Percentiles rank a stretch among this genome's conserved stretches.
These are phyloP conservation scores for Aspergillus indologenus DNA, from an alignment of 495 filamentous ascomycete species.

Conservation along the genomic window DNA sequence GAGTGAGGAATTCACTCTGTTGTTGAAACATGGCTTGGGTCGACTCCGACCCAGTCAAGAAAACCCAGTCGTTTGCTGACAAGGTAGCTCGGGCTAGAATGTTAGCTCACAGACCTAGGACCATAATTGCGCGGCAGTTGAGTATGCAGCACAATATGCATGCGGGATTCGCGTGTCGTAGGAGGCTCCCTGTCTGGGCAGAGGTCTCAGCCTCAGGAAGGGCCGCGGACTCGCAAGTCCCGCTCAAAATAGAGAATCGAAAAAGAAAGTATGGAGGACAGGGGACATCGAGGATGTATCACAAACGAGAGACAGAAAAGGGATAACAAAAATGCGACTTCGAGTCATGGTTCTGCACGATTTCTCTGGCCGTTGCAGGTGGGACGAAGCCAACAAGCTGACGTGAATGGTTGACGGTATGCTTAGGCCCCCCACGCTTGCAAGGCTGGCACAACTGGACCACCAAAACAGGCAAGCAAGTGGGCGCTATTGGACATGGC, in stretches of 20 bases:
- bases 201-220: constrained; percentile 1
- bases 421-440: constrained; percentile 10
- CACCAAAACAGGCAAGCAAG: not conserved
- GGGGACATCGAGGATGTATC: not conserved
- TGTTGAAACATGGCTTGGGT: not conserved
- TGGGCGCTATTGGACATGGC: constrained; percentile 12
- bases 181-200: not conserved
- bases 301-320: not conserved
- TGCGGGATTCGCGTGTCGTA: not conserved
- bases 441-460: constrained; percentile 1
- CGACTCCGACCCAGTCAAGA: not conserved
- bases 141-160: constrained; percentile 1
- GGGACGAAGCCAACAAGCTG: not conserved
- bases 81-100: not conserved
- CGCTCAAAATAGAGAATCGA: not conserved
- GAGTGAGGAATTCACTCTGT: not conserved
- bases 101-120: not conserved
- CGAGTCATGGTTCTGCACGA: not conserved
- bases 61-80: not conserved
- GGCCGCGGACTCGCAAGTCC: not conserved
- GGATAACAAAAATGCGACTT: not conserved
- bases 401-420: constrained; percentile 1
- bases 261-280: not conserved
- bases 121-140: not conserved
- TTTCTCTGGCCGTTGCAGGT: not conserved